A percentile compares a stretch with the other conserved stretches of the same genome.
phyloP scores from a whole-genome alignment of 257 asterid genomes.

The Schizonepeta tenuifolia region DNA sequence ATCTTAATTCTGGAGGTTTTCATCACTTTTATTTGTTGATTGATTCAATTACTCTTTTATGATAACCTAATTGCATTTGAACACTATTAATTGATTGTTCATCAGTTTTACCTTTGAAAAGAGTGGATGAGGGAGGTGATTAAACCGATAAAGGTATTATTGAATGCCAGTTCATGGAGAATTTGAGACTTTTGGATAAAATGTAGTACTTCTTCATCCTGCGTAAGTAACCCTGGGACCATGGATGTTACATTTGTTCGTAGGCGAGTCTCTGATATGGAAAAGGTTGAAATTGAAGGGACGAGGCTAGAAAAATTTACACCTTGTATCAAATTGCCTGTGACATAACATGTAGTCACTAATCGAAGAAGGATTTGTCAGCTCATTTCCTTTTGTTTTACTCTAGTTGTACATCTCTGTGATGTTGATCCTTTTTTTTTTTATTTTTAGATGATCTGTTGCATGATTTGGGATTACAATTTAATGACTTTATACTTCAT shows the following conservation, averaged over 20 bases:
- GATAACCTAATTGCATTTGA: neutral
- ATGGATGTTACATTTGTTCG: neutral
- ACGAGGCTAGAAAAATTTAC: neutral
- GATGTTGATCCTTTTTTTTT: neutral
- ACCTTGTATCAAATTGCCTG: neutral
- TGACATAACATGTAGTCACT: neutral
- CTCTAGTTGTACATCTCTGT: neutral
- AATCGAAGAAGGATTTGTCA: neutral
- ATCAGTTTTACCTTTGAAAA: neutral
- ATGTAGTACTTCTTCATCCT: constrained; percentile 1
- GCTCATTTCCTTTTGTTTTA: neutral
- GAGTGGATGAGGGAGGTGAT: neutral
- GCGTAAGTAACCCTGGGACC: neutral
- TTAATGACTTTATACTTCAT: constrained; percentile 3
- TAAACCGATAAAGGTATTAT: neutral
- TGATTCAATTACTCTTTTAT: constrained; percentile 6
- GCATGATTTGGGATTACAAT: constrained; percentile 19
- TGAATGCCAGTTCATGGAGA: constrained; percentile 1
- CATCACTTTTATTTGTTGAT: neutral
- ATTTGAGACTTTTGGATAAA: neutral
- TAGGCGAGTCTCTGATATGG: neutral
- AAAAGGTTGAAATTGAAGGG: constrained; percentile 7
- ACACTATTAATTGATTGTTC: neutral
- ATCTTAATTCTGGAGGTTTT: neutral
- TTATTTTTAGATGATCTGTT: constrained; percentile 4